Evolutionary conservation across 2,329 filamentous ascomycete genomes (phyloP), one percentile per base, ranked within the genome.

Genomic region (Paracamarosporium sp.): DNA sequence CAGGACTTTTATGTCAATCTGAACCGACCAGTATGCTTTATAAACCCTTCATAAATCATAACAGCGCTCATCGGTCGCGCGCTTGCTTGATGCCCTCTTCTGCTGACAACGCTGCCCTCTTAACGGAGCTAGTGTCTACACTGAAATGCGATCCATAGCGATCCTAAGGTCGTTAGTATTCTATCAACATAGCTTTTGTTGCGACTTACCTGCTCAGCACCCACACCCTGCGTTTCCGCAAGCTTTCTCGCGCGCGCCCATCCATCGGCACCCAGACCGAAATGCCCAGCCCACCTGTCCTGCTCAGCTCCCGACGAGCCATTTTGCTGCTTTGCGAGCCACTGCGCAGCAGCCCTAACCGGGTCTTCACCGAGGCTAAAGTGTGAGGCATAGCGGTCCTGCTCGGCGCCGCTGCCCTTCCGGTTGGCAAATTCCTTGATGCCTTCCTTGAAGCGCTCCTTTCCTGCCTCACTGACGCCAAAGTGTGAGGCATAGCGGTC

Each of bases 151-250:
- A 61, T 17, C 64, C 71, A 17, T 69, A 69, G 20, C 68, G 67
- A 28, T 75, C 71, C 72, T 75, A 40, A 4, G 11, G 5, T 9
- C n/a, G 27, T 46, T 33, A 27, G 15, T 1, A 43, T 40, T 35
- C 56, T 68, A 57, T 4, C 30, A 41, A 12, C 9, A 25, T 28
- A 38, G 8, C 8, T 40, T 33, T 9, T 22, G 31, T 24, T 31
- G 12, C 5, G 20, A 53, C 64, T 44, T 68, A 75, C 73, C 67
- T 76, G 73, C 53, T 76, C 73, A 31, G 72, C 72, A 7, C 72
- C 73, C n/a, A 55, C 55, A n/a, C 72, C 71, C 45, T 69, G 65
- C 35, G 59, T 59, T 5, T 57, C 57, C 31, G 73, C 72, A 57
- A 75, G 50, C 30, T 66, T 41, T 57, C 66, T 69, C 25, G 71